A percentile compares a stretch with the other conserved stretches of the same genome.
Conservation (phyloP, 352 stramenopile species). For the Globisporangium orthogonon region DNA sequence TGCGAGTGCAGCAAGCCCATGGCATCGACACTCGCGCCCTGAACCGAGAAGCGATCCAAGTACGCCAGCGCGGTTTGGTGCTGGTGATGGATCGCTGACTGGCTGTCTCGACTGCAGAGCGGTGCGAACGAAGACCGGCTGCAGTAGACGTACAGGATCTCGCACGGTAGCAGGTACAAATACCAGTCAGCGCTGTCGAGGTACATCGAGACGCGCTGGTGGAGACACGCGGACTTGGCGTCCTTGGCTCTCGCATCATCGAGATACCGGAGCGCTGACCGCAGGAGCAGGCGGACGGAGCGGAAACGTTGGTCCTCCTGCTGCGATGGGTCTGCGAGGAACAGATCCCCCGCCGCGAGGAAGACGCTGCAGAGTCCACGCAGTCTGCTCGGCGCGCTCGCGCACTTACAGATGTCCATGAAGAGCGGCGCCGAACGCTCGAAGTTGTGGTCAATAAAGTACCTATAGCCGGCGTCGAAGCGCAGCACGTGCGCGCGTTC, state of each 20-base stretch:
- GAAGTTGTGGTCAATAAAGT: slow-evolving; percentile 22
- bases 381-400: slow-evolving; percentile 26
- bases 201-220: slow-evolving; percentile 21
- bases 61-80: slow-evolving; percentile 10
- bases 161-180: slow-evolving; percentile 24
- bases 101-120: not conserved
- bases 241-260: slow-evolving; percentile 14
- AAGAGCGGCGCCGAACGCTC: slow-evolving; percentile 23
- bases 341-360: slow-evolving; percentile 24
- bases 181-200: slow-evolving; percentile 22
- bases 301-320: slow-evolving; percentile 17
- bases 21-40: slow-evolving; percentile 2
- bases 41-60: slow-evolving; percentile 12
- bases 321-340: slow-evolving; percentile 1
- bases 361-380: slow-evolving; percentile 37
- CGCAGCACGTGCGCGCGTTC: slow-evolving; percentile 28
- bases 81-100: not conserved
- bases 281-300: slow-evolving; percentile 32
- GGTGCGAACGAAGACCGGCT: not conserved
- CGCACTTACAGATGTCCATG: slow-evolving; percentile 26
- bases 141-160: slow-evolving; percentile 35
- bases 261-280: slow-evolving; percentile 31
- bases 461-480: slow-evolving; percentile 30
- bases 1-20: slow-evolving; percentile 7
- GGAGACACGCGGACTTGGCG: slow-evolving; percentile 20